Percentiles rank a stretch among this genome's conserved stretches.
phyloP scores from a whole-genome alignment of 2,329 filamentous ascomycete species.

The Cyclaneusma minus region DNA sequence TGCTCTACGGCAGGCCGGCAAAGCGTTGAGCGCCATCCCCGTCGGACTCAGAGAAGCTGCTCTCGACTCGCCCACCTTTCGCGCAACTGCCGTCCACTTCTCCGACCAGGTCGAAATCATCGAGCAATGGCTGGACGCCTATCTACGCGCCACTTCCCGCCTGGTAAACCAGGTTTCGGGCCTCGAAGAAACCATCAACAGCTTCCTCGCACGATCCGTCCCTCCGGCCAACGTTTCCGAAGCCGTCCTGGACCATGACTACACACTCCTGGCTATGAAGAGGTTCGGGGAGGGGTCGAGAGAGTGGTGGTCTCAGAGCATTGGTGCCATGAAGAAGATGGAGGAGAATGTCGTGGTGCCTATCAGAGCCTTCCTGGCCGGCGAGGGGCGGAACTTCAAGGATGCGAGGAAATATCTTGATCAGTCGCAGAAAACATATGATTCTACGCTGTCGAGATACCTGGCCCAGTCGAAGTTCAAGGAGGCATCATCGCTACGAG shows the following conservation, averaged over 20 bases:
- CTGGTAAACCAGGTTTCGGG: constrained; percentile 50
- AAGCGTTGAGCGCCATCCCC: constrained; percentile 28
- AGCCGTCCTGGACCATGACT: constrained; percentile 84
- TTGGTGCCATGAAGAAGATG: constrained; percentile 61
- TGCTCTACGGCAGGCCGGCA: constrained; percentile 7
- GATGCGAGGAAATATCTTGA: constrained; percentile 67
- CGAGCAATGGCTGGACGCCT: constrained; percentile 79
- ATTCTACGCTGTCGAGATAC: constrained; percentile 68
- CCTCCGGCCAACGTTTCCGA: constrained; percentile 63
- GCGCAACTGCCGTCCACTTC: constrained; percentile 74
- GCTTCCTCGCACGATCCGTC: constrained; percentile 60
- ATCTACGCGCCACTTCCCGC: constrained; percentile 44
- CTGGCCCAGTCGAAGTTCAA: constrained; percentile 80
- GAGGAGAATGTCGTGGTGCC: constrained; percentile 69
- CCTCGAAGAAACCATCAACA: constrained; percentile 67
- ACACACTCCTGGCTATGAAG: constrained; percentile 75
- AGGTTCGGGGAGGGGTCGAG: constrained; percentile 71
- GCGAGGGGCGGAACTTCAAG: constrained; percentile 74
- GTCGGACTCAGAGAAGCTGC: constrained; percentile 88
- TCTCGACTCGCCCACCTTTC: constrained; percentile 91
- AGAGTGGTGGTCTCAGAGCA: constrained; percentile 71
- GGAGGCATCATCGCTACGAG: constrained; percentile 76
- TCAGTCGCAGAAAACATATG: constrained; percentile 67
- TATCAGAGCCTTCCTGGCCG: constrained; percentile 59
- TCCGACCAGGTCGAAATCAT: constrained; percentile 81